phyloP scores from a whole-genome alignment of 768 basidiomycete species.

The Lactarius hengduanensis region DNA sequence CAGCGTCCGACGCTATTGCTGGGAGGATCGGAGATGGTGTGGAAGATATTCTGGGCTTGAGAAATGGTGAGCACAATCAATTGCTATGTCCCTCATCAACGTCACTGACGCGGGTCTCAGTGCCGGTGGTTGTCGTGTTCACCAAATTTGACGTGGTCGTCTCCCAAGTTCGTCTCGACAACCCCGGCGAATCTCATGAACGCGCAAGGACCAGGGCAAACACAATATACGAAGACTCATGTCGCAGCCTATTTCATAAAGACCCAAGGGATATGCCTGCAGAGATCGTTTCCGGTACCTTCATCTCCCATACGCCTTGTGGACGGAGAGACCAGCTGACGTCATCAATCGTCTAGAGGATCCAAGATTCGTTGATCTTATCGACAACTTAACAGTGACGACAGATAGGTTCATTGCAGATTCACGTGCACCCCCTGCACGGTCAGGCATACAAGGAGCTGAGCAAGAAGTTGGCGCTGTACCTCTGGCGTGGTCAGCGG shows the following conservation, averaged over 20 bases:
- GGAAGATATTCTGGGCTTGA: background rate
- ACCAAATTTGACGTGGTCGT: conserved; percentile 14
- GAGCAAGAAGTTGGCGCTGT: background rate
- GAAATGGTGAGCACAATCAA: background rate
- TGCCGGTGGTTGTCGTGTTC: conserved; percentile 12
- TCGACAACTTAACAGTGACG: background rate
- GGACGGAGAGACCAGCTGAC: background rate
- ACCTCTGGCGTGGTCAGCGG: conserved; percentile 7
- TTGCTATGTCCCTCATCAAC: background rate
- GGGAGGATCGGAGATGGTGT: background rate
- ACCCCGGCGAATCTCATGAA: background rate
- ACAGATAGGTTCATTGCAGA: background rate
- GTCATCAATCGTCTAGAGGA: background rate
- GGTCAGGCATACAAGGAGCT: background rate
- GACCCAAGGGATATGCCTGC: conserved; percentile 8
- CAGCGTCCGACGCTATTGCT: background rate
- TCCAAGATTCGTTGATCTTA: background rate
- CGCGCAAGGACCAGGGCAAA: too few species aligned
- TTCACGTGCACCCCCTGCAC: background rate
- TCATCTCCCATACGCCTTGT: background rate
- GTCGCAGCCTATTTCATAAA: background rate
- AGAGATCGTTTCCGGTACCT: conserved; percentile 13
- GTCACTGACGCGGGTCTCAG: background rate
- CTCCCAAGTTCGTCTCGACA: background rate
- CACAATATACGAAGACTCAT: background rate